These are phyloP conservation scores for Chaetomium cochliodes DNA, from an alignment of 495 filamentous ascomycete species.

Conservation along the genomic window DNA sequence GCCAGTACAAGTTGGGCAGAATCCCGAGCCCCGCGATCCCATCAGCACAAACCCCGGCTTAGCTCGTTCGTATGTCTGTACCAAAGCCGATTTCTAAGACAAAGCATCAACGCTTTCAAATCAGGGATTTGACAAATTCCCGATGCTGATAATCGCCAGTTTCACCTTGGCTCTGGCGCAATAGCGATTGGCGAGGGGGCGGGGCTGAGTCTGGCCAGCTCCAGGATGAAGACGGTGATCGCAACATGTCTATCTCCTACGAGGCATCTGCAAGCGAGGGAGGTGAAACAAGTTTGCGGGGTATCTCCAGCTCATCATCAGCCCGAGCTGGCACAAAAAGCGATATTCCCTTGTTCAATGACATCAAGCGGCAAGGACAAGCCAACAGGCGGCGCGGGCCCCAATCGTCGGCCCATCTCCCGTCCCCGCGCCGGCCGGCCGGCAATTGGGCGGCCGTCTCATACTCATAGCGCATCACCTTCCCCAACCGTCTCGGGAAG, in stretches of 20 bases:
- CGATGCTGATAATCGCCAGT: neutral
- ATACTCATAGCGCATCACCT: slow-evolving; percentile 24
- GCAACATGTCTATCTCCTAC: slow-evolving; percentile 1
- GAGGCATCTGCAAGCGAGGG: slow-evolving; percentile 15
- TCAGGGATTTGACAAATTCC: neutral
- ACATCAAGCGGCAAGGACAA: slow-evolving; percentile 12
- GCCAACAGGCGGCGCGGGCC: slow-evolving; percentile 5
- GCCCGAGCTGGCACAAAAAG: neutral
- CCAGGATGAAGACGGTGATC: neutral
- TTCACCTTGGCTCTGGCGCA: slow-evolving; percentile 10
- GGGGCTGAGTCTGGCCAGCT: neutral
- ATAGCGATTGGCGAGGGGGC: neutral
- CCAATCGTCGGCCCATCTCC: slow-evolving; percentile 1
- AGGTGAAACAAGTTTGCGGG: slow-evolving; percentile 20
- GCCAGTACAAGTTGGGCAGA: neutral
- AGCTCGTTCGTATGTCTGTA: neutral
- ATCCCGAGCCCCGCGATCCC: slow-evolving; percentile 3
- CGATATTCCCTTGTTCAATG: slow-evolving; percentile 7
- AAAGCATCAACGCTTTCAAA: slow-evolving; percentile 5
- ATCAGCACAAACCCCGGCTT: neutral
- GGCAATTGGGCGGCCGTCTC: slow-evolving; percentile 4
- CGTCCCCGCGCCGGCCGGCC: neutral
- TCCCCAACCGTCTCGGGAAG: slow-evolving; percentile 44
- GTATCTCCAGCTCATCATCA: slow-evolving; percentile 3
- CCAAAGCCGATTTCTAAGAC: neutral